Percentiles rank a stretch among this genome's conserved stretches.
Conservation (phyloP, 768 basidiomycete species). For the Psilocybe cyanescens region DNA sequence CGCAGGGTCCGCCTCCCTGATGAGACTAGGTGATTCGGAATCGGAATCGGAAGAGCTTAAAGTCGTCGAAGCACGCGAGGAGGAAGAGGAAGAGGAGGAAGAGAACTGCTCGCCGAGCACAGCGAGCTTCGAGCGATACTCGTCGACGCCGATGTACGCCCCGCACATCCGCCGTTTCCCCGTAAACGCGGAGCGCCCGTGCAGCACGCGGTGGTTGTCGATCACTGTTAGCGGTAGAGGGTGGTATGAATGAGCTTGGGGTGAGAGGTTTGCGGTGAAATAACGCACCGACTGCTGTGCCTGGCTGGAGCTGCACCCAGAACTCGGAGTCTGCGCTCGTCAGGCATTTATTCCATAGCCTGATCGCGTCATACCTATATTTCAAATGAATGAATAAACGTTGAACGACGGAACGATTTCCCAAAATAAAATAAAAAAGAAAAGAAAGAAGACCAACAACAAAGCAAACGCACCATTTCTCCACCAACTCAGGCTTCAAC, state of each 20-base stretch:
- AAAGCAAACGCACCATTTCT: conserved; percentile 61
- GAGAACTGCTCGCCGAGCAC: conserved; percentile 67
- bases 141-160: conserved; percentile 91
- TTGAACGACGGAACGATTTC: not conserved
- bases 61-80: too few species aligned
- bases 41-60: too few species aligned
- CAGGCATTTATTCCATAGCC: conserved; percentile 75
- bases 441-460: too few species aligned
- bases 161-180: conserved; percentile 94
- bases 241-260: not conserved
- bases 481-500: conserved; percentile 62
- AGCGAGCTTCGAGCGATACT: conserved; percentile 80
- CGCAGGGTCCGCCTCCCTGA: not conserved
- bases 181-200: conserved; percentile 90
- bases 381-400: not conserved
- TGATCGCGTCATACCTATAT: conserved; percentile 77
- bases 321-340: conserved; percentile 85
- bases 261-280: not conserved
- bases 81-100: conserved; percentile 25
- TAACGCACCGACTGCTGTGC: conserved; percentile 79
- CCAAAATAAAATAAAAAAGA: too few species aligned
- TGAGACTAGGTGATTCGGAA: not conserved
- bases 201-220: conserved; percentile 93
- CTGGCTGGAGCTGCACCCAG: conserved; percentile 89
- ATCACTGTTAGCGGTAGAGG: conserved; percentile 53